Evolutionary conservation across 805 yeast genomes (phyloP), one percentile per base, ranked within the genome.

Genomic region (Yarrowia osloensis): DNA sequence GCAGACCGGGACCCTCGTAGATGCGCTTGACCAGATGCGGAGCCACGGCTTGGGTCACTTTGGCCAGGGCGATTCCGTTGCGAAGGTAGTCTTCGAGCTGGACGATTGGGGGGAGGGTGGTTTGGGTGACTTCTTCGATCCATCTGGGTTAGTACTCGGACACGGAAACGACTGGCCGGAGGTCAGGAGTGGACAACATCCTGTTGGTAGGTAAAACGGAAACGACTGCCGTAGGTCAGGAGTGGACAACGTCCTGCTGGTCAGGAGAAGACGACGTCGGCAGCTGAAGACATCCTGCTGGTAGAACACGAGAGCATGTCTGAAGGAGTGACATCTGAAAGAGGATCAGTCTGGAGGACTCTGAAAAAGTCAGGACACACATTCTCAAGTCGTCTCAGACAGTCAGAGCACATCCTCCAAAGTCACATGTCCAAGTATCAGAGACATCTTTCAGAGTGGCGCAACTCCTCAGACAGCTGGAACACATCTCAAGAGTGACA

Each of bases 51-150:
- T 86, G 84, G 9, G 96, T 87, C 47, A 94, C 77, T 73, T 89
- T 86, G 2, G 98, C 98, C 39, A 95, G 79, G 50, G 86, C 81
- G 1, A 93, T 92, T 70, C 99, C 99, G 77, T 94, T 89, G 70
- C 93, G 82, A 31, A 95, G 78, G 44, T 86, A 84, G 54, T 88
- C 85, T 40, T 89, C 86, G 69, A 90, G 78, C 49, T 87, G 85
- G 4, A 83, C 79, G 2, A 86, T 86, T 0, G 86, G 77, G 0
- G 88, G 85, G 13, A 90, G 80, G 24, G 77, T 76, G 70, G 87
- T 90, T 2, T 79, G 82, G 17, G 89, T 80, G 15, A 90, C 82
- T 13, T 77, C 75, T 76, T 88, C 90, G 42, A 91, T 83, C 97
- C 97, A 91, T 67, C 76, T 74, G 35, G 31, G 61, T 67, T 46